Conservation (phyloP, 176 grass and related monocot species). For the Ensete ventricosum region DNA sequence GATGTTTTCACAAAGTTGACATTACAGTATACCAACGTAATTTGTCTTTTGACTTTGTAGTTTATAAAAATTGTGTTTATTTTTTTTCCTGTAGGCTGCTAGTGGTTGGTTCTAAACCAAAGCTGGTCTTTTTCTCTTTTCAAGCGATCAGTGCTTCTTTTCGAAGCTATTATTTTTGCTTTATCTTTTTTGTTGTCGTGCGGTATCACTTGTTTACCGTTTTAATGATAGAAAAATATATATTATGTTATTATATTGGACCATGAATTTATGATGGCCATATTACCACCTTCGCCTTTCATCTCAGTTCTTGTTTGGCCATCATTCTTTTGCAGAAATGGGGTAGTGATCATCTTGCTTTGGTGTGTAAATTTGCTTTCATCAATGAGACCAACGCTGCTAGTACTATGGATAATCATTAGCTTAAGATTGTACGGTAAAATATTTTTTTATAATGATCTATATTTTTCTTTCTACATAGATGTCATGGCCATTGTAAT, state of each 20-base stretch:
- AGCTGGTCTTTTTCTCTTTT: background rate
- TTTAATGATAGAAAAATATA: no score
- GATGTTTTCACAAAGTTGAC: no score
- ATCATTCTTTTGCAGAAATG: slow-evolving; percentile 16
- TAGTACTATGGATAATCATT: background rate
- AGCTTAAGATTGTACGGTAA: background rate
- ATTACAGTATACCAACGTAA: no score
- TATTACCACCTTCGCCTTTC: background rate
- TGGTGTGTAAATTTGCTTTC: slow-evolving; percentile 25
- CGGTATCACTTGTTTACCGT: no score
- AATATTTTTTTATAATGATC: background rate
- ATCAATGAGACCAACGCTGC: background rate
- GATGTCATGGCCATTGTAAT: background rate
- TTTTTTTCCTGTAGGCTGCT: background rate
- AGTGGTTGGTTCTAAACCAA: no score
- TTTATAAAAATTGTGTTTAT: background rate
- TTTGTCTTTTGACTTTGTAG: background rate
- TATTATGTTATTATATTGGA: background rate
- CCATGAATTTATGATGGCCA: background rate
- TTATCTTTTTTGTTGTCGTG: background rate
- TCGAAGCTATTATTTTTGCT: background rate
- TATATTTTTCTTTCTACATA: background rate
- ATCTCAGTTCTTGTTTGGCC: background rate
- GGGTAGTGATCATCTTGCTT: slow-evolving; percentile 24
- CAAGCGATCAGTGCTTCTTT: background rate